phyloP scores from a whole-genome alignment of 768 basidiomycete species.

The Phaffia tasmanica region DNA sequence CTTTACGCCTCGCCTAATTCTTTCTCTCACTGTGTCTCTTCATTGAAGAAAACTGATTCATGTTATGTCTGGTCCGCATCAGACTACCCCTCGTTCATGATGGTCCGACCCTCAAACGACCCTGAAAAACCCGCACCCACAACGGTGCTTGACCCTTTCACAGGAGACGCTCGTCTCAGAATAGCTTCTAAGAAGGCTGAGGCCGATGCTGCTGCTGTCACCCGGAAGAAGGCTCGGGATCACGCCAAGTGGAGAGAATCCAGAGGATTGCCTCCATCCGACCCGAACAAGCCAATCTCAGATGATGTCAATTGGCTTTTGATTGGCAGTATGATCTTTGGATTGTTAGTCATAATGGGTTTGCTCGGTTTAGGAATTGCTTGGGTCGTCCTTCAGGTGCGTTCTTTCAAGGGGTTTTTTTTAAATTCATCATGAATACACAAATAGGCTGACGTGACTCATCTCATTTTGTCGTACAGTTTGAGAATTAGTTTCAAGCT shows the following conservation, averaged over 20 bases:
- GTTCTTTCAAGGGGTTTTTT: not conserved
- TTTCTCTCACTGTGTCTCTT: not conserved
- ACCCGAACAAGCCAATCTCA: slow-evolving; percentile 1
- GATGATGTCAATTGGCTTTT: slow-evolving; percentile 2
- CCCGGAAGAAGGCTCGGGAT: slow-evolving; percentile 12
- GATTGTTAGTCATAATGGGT: slow-evolving; percentile 24
- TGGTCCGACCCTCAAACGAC: slow-evolving; percentile 27
- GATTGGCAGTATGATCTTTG: not conserved
- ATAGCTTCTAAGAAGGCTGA: slow-evolving; percentile 32
- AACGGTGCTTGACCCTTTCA: slow-evolving; percentile 35
- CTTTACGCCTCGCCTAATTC: not conserved
- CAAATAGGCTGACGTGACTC: no score
- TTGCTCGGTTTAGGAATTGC: slow-evolving; percentile 27
- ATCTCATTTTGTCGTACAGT: no score
- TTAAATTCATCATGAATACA: no score
- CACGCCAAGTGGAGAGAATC: slow-evolving; percentile 16
- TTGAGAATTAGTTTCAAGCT: no score
- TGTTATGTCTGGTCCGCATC: not conserved
- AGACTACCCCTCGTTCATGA: slow-evolving; percentile 81
- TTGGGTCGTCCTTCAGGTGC: slow-evolving; percentile 28
- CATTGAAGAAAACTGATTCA: no score
- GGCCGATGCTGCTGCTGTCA: slow-evolving; percentile 17
- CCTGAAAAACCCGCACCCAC: slow-evolving; percentile 26
- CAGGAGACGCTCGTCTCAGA: slow-evolving; percentile 37
- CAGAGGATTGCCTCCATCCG: slow-evolving; percentile 23